Evolutionary conservation across 352 stramenopile species (phyloP).

Genomic region (Phytopythium helicoides): DNA sequence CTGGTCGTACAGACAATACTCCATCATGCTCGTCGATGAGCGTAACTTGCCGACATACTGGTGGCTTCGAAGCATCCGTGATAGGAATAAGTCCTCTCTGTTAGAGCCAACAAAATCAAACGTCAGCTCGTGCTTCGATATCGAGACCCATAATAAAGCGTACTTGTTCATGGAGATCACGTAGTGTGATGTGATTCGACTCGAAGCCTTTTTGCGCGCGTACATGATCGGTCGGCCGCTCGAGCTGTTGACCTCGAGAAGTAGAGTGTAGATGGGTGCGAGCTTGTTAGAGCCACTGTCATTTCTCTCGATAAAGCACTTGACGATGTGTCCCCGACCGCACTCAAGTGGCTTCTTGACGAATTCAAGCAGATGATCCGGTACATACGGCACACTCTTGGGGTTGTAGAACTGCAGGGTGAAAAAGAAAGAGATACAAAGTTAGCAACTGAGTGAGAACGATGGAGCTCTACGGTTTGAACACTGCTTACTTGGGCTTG

Average conservation of each 20-base stretch:
- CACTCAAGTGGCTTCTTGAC: conserved; percentile 72
- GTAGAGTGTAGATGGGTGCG: conserved; percentile 76
- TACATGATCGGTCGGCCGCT: conserved; percentile 85
- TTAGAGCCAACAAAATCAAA: background rate
- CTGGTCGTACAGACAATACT: conserved; percentile 86
- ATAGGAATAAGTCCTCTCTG: conserved; percentile 78
- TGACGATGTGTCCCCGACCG: conserved; percentile 76
- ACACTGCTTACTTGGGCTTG: conserved; percentile 38
- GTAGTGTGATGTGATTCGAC: conserved; percentile 82
- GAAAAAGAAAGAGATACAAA: background rate
- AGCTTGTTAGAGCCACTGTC: conserved; percentile 75
- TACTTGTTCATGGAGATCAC: conserved; percentile 85
- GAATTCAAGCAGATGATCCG: conserved; percentile 80
- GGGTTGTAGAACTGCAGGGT: conserved; percentile 73
- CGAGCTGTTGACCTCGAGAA: conserved; percentile 83
- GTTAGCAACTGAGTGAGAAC: conserved; percentile 1
- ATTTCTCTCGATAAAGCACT: conserved; percentile 90
- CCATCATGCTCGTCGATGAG: conserved; percentile 75
- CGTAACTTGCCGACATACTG: conserved; percentile 88
- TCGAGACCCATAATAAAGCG: conserved; percentile 1
- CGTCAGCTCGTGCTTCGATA: background rate
- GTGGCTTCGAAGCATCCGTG: conserved; percentile 75
- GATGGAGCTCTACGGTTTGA: background rate
- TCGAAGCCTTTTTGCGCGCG: conserved; percentile 71
- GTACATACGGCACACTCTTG: conserved; percentile 79